A percentile compares a stretch with the other conserved stretches of the same genome.
Evolutionary conservation across 2,329 filamentous ascomycete genomes (phyloP).

Genomic region (Colletotrichum noveboracense): DNA sequence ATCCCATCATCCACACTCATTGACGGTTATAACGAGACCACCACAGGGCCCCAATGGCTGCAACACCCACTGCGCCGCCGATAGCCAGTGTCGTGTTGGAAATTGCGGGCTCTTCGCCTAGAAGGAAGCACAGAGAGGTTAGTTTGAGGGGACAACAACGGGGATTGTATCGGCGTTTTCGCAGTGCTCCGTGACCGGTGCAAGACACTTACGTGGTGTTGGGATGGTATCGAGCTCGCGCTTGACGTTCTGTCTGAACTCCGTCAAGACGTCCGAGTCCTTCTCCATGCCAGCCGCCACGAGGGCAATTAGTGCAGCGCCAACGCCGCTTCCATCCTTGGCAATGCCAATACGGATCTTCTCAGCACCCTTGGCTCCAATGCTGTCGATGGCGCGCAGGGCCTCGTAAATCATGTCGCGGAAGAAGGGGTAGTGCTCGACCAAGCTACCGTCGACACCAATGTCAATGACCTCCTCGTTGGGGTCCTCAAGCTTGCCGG

Average conservation of each 20-base stretch:
- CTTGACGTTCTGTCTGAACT: conserved; percentile 45
- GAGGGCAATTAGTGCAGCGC: conserved; percentile 91
- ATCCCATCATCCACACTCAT: not conserved
- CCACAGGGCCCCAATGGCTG: conserved; percentile 32
- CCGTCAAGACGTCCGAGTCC: conserved; percentile 45
- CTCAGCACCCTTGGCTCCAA: conserved; percentile 80
- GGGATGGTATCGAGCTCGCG: conserved; percentile 37
- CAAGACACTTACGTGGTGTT: conserved; percentile 31
- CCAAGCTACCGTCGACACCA: conserved; percentile 91
- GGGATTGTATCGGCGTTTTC: conserved; percentile 24
- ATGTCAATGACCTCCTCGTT: conserved; percentile 81
- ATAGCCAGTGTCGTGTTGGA: conserved; percentile 34
- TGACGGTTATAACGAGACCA: conserved; percentile 16
- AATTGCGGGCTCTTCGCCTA: conserved; percentile 35
- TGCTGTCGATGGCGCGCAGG: conserved; percentile 75
- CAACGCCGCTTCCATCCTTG: conserved; percentile 95
- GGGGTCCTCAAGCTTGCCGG: conserved; percentile 69
- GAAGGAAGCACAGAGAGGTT: conserved; percentile 18
- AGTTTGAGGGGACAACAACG: conserved; percentile 19
- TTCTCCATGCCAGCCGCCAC: conserved; percentile 76
- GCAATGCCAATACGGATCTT: conserved; percentile 94
- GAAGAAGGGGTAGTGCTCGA: conserved; percentile 96
- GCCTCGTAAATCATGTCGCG: conserved; percentile 87
- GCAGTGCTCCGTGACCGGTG: conserved; percentile 9
- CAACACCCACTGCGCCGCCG: conserved; percentile 40